Base-by-base conservation (phyloP, 1,284 basidiomycete species). In the Ceratobasidium sp. region DNA sequence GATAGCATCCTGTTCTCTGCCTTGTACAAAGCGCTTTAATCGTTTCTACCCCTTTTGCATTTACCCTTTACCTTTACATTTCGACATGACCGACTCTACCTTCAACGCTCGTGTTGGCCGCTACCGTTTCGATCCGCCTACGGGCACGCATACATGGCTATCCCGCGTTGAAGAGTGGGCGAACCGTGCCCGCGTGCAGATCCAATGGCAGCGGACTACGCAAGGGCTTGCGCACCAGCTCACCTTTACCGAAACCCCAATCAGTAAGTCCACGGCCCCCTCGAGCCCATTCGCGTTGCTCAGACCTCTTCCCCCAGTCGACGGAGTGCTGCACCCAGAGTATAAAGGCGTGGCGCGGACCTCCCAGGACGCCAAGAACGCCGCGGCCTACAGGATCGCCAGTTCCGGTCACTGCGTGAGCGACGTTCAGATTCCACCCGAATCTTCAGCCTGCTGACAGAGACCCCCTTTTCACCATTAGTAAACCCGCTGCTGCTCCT, bases 321-420 rank as follows among this genome's bases (percentile, higher is more conserved):
- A 54, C 22, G 64, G 64, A 24, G 48, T 68, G 14, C 49, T 37
- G 13, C 64, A 68, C 51, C 29, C 24, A 1, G 64, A 68, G 34
- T 68, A 68, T 34, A 6, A 6, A 39, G 64, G 49, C 64, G 4
- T 14, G 7, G 64, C 29, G n/a, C 34, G n/a, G 5, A 54, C 27
- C 51, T n/a, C 31, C 29, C 31, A 14, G 9, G 51, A 24, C 5
- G 64, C 64, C 29, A 68, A 54, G 19, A 54, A 54, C 51, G 14
- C 6, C 16, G 64, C 64, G 34, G 7, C 46, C 31, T 46, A 54
- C n/a, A 14, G 9, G 19, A 68, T 68, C 31, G 64, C 49, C 1
- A 1, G 22, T 5, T 68, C 64, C 14, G 49, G 64, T 54, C 64
- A 68, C 64, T 68, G 64, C 51, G 64, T 68, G 53, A 51, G 64